A percentile compares a stretch with the other conserved stretches of the same genome.
phyloP scores from a whole-genome alignment of 495 filamentous ascomycete species.

The Trichoderma asperelloides region DNA sequence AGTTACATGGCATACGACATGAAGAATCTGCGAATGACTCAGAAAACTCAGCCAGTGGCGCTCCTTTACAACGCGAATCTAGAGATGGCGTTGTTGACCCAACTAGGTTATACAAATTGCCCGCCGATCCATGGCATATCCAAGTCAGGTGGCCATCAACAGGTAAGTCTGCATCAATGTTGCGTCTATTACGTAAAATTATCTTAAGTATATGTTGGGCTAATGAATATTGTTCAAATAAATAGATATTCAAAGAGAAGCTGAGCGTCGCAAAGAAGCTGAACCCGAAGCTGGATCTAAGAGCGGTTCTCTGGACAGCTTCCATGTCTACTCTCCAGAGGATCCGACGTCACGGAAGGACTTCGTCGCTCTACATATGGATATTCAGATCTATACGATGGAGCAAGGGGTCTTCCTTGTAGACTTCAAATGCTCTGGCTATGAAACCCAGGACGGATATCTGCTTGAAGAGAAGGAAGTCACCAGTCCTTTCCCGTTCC shows the following conservation, averaged over 20 bases:
- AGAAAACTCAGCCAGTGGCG: conserved; percentile 8
- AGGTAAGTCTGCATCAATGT: conserved; percentile 42
- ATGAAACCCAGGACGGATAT: conserved; percentile 61
- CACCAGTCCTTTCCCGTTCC: conserved; percentile 67
- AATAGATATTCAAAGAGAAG: conserved; percentile 26
- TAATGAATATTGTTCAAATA: conserved; percentile 13
- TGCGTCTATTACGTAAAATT: conserved; percentile 15
- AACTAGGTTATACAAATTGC: conserved; percentile 55
- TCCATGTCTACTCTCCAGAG: neutral
- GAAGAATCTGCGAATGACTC: conserved; percentile 12
- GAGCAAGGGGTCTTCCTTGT: conserved; percentile 91
- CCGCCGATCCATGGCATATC: conserved; percentile 93
- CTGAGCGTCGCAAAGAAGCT: neutral
- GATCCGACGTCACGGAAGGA: conserved; percentile 27
- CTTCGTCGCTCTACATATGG: conserved; percentile 74
- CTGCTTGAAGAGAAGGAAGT: conserved; percentile 63
- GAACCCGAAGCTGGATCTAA: neutral
- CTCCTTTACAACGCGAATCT: neutral
- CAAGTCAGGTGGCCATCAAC: conserved; percentile 77
- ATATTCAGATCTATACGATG: conserved; percentile 94
- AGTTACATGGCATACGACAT: conserved; percentile 24
- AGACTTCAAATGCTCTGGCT: conserved; percentile 98
- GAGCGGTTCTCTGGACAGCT: conserved; percentile 4
- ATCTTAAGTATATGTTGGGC: conserved; percentile 13
- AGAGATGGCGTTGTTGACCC: conserved; percentile 20